These are phyloP conservation scores for Hortiboletus rubellus DNA, from an alignment of 1,284 basidiomycete genomes.

Conservation along the genomic window DNA sequence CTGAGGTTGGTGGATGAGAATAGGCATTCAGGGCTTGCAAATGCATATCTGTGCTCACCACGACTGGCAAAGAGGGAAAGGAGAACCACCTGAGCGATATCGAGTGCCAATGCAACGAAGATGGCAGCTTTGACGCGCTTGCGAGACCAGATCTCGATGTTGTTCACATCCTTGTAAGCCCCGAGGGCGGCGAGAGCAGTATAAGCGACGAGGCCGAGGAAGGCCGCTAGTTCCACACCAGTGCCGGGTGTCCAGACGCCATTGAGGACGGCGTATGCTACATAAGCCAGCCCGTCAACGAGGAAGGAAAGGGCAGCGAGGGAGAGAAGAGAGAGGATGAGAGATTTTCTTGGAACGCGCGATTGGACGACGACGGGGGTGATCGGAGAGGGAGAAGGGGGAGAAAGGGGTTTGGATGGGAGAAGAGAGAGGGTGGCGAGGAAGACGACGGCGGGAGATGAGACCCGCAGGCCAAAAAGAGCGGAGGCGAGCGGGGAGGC, in stretches of 20 bases:
- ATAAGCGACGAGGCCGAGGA: constrained; percentile 67
- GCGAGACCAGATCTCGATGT: constrained; percentile 68
- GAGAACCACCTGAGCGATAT: constrained; percentile 58
- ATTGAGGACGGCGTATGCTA: constrained; percentile 60
- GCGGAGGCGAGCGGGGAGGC: constrained; percentile 38
- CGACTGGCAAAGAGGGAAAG: constrained; percentile 49
- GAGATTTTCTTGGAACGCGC: constrained; percentile 65
- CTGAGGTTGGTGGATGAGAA: constrained; percentile 4
- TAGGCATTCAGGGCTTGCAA: neutral
- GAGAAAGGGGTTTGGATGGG: constrained; percentile 46
- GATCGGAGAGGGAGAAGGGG: constrained; percentile 60
- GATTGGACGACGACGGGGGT: constrained; percentile 73
- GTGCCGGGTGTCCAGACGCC: constrained; percentile 63
- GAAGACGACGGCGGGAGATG: constrained; percentile 64
- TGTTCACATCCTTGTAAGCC: constrained; percentile 73
- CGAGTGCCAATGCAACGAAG: constrained; percentile 52
- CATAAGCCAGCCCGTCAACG: constrained; percentile 75
- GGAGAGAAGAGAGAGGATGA: constrained; percentile 69
- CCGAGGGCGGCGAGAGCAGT: constrained; percentile 68
- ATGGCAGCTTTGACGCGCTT: constrained; percentile 57
- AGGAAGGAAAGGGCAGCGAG: constrained; percentile 81
- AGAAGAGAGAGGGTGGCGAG: constrained; percentile 61
- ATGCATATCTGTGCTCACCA: constrained; percentile 39
- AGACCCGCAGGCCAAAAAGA: constrained; percentile 57
- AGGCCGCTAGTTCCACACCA: constrained; percentile 67